A percentile compares a stretch with the other conserved stretches of the same genome.
Conservation (phyloP, 768 basidiomycete genomes). For the Macrolepiota fuliginosa region DNA sequence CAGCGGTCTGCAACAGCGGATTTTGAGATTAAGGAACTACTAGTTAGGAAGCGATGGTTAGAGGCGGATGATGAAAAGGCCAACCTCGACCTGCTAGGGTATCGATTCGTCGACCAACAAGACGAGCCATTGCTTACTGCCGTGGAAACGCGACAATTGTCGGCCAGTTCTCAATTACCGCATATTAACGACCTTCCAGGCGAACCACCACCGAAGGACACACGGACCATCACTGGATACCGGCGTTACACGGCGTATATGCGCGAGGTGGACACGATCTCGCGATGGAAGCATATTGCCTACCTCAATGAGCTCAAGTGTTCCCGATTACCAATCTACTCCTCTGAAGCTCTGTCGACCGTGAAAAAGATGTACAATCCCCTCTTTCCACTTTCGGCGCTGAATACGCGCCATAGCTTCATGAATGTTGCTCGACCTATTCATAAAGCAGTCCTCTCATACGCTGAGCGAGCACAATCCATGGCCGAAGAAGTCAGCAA, state of each 20-base stretch:
- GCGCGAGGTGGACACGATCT: conserved; percentile 46
- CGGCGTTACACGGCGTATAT: conserved; percentile 47
- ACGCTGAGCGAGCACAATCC: conserved; percentile 52
- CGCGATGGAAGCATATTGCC: conserved; percentile 67
- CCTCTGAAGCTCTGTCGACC: conserved; percentile 43
- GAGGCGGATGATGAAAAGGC: conserved; percentile 48
- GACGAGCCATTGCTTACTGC: conserved; percentile 50
- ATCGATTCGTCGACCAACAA: conserved; percentile 60
- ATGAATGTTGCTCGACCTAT: conserved; percentile 40
- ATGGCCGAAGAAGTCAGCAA: conserved; percentile 53
- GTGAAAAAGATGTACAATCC: conserved; percentile 37
- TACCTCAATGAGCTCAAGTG: conserved; percentile 79
- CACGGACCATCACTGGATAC: conserved; percentile 74
- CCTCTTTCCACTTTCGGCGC: conserved; percentile 49
- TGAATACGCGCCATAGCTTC: conserved; percentile 36
- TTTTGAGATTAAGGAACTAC: conserved; percentile 84
- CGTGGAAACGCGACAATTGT: conserved; percentile 51
- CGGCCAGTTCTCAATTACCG: conserved; percentile 56
- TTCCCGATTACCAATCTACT: conserved; percentile 40
- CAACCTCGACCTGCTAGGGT: conserved; percentile 62
- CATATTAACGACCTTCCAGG: conserved; percentile 52
- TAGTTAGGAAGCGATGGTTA: conserved; percentile 75
- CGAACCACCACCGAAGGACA: conserved; percentile 70
- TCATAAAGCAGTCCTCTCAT: conserved; percentile 61
- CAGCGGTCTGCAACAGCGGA: conserved; percentile 72